Conservation (phyloP, 2,329 filamentous ascomycete species). For the Hypoxylon sp. region DNA sequence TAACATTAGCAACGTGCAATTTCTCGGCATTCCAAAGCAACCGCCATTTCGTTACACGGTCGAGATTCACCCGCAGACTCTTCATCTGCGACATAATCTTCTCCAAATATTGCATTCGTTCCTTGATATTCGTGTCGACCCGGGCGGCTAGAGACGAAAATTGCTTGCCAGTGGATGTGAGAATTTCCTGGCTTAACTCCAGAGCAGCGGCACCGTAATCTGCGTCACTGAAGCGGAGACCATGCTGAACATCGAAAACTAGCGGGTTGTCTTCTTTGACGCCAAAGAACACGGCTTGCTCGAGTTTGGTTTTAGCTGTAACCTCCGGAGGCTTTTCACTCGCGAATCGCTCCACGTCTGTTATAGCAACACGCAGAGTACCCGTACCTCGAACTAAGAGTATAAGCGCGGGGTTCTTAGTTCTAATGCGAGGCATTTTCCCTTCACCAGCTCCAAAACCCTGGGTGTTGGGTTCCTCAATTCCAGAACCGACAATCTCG, state of each 20-base stretch:
- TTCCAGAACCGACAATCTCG: conserved; percentile 73
- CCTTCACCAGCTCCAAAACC: conserved; percentile 60
- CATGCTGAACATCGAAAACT: conserved; percentile 79
- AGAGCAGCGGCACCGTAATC: conserved; percentile 84
- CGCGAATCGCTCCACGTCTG: conserved; percentile 71
- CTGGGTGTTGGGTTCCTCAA: conserved; percentile 67
- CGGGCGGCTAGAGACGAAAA: conserved; percentile 80
- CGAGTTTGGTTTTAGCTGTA: conserved; percentile 88
- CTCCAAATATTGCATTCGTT: conserved; percentile 78
- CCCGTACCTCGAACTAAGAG: conserved; percentile 74
- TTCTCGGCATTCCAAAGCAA: conserved; percentile 93
- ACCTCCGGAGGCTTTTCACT: conserved; percentile 71
- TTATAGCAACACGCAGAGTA: conserved; percentile 69
- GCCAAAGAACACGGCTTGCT: conserved; percentile 95
- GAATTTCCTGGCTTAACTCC: conserved; percentile 82
- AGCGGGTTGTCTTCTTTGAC: conserved; percentile 85
- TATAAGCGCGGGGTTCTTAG: conserved; percentile 73
- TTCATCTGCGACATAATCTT: conserved; percentile 80
- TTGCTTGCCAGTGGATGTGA: conserved; percentile 81
- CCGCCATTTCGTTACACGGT: conserved; percentile 79
- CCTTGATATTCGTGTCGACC: conserved; percentile 83
- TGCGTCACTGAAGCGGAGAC: conserved; percentile 73
- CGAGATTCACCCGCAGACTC: conserved; percentile 74
- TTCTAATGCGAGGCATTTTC: conserved; percentile 65
- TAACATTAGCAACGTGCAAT: conserved; percentile 79